These are phyloP conservation scores for Diaporthe citrichinensis DNA, from an alignment of 2,329 filamentous ascomycete genomes.

Conservation along the genomic window DNA sequence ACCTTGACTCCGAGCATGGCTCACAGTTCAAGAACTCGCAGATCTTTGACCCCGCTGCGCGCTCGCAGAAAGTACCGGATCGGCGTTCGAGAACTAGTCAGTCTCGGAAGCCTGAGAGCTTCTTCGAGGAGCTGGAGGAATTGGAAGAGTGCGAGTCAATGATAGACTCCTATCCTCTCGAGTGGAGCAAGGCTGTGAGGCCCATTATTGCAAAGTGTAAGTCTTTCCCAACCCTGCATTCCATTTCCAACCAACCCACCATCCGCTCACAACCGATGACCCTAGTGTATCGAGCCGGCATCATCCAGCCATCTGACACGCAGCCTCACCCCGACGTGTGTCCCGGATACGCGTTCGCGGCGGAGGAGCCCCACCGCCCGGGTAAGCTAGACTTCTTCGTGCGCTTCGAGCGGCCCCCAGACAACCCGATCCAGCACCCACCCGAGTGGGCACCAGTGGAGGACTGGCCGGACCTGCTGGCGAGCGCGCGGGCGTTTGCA, in stretches of 20 bases:
- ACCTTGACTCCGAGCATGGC: constrained; percentile 13
- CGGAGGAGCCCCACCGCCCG: constrained; percentile 53
- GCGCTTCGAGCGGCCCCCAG: constrained; percentile 51
- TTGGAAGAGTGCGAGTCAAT: background rate
- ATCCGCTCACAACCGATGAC: constrained; percentile 13
- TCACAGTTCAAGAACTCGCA: background rate
- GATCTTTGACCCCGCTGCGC: constrained; percentile 16
- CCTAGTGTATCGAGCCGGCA: constrained; percentile 60
- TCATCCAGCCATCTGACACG: constrained; percentile 52
- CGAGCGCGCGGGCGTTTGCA: background rate
- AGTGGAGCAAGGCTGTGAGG: constrained; percentile 7
- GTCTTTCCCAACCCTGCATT: background rate
- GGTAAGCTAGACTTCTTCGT: constrained; percentile 59
- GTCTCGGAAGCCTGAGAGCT: constrained; percentile 5
- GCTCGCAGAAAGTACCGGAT: background rate
- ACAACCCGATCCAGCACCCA: background rate
- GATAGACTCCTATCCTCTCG: background rate
- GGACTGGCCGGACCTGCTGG: constrained; percentile 27
- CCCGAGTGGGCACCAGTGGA: background rate
- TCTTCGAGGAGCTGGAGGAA: constrained; percentile 17
- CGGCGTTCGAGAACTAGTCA: background rate
- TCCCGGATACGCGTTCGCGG: constrained; percentile 55
- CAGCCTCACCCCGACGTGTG: constrained; percentile 48
- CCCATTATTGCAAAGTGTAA: constrained; percentile 21
- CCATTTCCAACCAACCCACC: background rate